These are phyloP conservation scores for Lojkania enalia DNA, from an alignment of 2,329 filamentous ascomycete genomes.

Conservation along the genomic window DNA sequence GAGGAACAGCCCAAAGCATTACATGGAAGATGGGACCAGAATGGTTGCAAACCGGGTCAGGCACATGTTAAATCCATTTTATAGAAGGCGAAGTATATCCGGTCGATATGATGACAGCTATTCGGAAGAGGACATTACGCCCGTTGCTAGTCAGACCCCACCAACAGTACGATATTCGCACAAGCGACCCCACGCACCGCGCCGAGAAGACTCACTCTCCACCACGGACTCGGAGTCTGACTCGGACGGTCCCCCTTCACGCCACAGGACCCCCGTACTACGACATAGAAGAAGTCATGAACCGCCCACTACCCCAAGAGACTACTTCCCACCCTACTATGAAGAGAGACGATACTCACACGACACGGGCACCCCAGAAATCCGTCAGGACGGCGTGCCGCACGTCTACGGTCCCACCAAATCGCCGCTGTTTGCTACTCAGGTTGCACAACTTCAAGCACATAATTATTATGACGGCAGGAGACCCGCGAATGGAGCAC, in stretches of 20 bases:
- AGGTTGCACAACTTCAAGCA: constrained; percentile 46
- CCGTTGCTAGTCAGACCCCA: constrained; percentile 27
- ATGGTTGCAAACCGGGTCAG: constrained; percentile 34
- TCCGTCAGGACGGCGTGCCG: constrained; percentile 18
- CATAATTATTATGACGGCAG: constrained; percentile 34
- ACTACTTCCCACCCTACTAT: constrained; percentile 44
- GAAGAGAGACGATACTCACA: constrained; percentile 36
- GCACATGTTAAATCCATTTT: constrained; percentile 42
- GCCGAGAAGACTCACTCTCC: constrained; percentile 40
- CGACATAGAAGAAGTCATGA: constrained; percentile 50
- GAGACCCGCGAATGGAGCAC: constrained; percentile 32
- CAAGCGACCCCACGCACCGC: constrained; percentile 37
- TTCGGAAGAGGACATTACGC: constrained; percentile 36
- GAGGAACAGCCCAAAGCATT: constrained; percentile 28
- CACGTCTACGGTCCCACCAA: constrained; percentile 50
- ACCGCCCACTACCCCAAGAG: constrained; percentile 42
- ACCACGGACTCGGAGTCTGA: constrained; percentile 39
- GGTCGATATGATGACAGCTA: constrained; percentile 33
- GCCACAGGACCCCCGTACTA: constrained; percentile 35
- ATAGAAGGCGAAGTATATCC: constrained; percentile 29
- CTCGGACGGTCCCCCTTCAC: constrained; percentile 29
- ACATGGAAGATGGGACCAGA: constrained; percentile 32
- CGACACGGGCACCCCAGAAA: constrained; percentile 17
- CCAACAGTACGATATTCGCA: constrained; percentile 28
- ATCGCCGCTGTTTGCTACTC: constrained; percentile 52